phyloP scores from a whole-genome alignment of 1,139 yeast genomes.

The Suhomyces bribrorum region DNA sequence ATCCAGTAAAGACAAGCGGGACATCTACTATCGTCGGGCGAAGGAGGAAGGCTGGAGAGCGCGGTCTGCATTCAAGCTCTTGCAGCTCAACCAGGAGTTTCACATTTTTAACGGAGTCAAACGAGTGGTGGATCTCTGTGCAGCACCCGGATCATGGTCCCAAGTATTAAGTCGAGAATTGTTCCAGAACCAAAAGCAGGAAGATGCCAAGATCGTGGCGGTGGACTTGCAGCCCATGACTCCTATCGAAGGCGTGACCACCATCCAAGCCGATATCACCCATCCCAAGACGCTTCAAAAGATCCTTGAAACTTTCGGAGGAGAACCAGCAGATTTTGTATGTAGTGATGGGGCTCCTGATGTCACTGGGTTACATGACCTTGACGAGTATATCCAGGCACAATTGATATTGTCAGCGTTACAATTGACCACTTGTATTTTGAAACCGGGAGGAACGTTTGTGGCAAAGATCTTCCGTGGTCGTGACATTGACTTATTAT shows the following conservation, averaged over 20 bases:
- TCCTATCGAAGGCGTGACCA: constrained; percentile 84
- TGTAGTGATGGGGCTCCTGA: constrained; percentile 99
- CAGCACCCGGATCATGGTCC: constrained; percentile 99
- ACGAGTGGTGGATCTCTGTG: constrained; percentile 94
- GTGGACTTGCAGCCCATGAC: constrained; percentile 98
- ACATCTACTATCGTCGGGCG: constrained; percentile 85
- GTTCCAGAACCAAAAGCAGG: constrained; percentile 38
- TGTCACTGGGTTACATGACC: constrained; percentile 94
- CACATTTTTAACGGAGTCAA: constrained; percentile 70
- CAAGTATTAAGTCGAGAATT: constrained; percentile 84
- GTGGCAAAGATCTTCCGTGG: constrained; percentile 97
- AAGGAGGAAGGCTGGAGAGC: constrained; percentile 98
- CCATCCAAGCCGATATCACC: constrained; percentile 94
- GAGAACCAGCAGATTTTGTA: constrained; percentile 91
- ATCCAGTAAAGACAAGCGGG: constrained; percentile 93
- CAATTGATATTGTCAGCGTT: constrained; percentile 88
- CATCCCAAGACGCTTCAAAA: constrained; percentile 83
- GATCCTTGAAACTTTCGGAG: constrained; percentile 80
- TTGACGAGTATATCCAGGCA: constrained; percentile 95
- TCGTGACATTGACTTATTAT: constrained; percentile 87
- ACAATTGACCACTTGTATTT: constrained; percentile 83
- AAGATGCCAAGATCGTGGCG: constrained; percentile 76
- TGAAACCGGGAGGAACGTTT: constrained; percentile 87
- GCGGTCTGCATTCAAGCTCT: constrained; percentile 87
- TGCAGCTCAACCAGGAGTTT: constrained; percentile 88